Evolutionary conservation across 495 filamentous ascomycete species (phyloP).

Genomic region (Rusavskia elegans): DNA sequence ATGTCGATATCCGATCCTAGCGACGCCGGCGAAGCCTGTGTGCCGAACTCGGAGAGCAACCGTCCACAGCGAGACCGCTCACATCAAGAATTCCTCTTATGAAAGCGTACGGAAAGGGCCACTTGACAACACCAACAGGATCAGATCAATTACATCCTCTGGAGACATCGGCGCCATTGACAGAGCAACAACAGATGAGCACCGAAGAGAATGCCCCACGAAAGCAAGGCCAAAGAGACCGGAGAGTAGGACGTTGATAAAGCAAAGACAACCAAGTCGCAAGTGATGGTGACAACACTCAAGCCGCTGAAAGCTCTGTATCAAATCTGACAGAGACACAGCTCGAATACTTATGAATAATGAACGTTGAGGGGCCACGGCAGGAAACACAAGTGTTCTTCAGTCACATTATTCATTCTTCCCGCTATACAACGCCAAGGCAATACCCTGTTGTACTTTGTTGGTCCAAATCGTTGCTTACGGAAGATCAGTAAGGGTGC

Average conservation of each 20-base stretch:
- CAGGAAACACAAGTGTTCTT: no score
- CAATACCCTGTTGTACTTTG: background rate
- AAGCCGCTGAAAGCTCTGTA: background rate
- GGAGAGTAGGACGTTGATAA: conserved; percentile 6
- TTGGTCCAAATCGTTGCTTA: no score
- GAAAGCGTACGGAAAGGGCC: background rate
- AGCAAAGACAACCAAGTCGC: conserved; percentile 3
- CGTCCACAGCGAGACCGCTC: background rate
- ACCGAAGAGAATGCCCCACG: background rate
- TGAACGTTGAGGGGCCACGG: no score
- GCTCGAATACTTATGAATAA: no score
- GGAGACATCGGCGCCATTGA: background rate
- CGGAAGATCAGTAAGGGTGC: no score
- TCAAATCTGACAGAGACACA: background rate
- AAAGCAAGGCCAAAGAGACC: background rate
- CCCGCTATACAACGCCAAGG: no score
- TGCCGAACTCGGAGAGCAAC: background rate
- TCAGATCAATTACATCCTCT: background rate
- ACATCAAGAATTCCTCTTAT: background rate
- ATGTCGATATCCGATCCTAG: background rate
- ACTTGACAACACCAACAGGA: background rate
- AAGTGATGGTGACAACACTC: background rate
- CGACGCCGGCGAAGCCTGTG: background rate
- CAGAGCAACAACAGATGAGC: background rate
- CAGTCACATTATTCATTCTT: no score